A percentile compares a stretch with the other conserved stretches of the same genome.
Evolutionary conservation across 805 yeast genomes (phyloP).

Genomic region (Kuraishia molischiana): DNA sequence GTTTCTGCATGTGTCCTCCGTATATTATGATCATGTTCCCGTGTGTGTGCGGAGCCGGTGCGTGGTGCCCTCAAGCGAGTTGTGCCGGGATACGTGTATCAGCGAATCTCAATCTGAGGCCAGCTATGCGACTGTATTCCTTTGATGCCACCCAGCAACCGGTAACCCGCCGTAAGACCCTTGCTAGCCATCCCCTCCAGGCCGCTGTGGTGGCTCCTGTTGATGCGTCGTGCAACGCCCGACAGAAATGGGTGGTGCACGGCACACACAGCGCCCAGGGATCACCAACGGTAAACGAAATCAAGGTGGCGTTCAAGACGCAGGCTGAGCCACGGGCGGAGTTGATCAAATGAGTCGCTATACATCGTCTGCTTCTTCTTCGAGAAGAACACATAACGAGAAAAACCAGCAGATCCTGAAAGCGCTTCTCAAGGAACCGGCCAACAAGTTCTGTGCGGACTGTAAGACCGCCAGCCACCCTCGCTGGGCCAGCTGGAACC

Average conservation of each 20-base stretch:
- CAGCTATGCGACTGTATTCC: neutral
- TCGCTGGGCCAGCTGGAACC: slow-evolving; percentile 95
- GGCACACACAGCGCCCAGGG: too few relatives aligned
- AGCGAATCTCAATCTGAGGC: neutral
- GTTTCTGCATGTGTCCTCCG: neutral
- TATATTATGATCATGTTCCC: neutral
- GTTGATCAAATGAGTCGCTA: slow-evolving; percentile 3
- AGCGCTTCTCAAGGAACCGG: slow-evolving; percentile 65
- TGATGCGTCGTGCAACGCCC: too few relatives aligned
- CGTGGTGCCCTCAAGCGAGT: neutral
- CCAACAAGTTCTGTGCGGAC: slow-evolving; percentile 80
- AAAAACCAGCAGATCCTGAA: slow-evolving; percentile 63
- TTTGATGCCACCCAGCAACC: too few relatives aligned
- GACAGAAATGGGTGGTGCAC: too few relatives aligned
- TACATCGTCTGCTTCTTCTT: neutral
- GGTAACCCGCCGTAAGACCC: too few relatives aligned
- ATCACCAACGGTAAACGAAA: too few relatives aligned
- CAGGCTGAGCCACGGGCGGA: too few relatives aligned
- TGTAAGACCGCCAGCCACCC: slow-evolving; percentile 88
- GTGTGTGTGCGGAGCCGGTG: neutral
- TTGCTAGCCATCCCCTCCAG: too few relatives aligned
- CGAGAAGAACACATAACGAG: slow-evolving; percentile 19
- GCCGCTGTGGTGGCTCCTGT: too few relatives aligned
- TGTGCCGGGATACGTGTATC: neutral
- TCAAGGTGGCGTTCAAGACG: too few relatives aligned